Evolutionary conservation across 306 rosid genomes (phyloP), one percentile per base, ranked within the genome.

Genomic region (Rubus idaeus): DNA sequence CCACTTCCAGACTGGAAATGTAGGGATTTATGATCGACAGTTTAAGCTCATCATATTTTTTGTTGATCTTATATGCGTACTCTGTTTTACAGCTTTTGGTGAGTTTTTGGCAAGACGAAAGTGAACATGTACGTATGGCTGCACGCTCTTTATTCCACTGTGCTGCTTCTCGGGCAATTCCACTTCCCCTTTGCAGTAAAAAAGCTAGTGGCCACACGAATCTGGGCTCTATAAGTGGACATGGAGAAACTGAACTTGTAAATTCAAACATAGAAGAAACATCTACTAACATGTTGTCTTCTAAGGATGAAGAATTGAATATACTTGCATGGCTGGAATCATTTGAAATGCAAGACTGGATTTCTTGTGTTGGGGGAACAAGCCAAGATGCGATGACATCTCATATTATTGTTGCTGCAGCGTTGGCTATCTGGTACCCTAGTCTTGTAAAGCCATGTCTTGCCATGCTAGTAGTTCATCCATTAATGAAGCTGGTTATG

Each of bases 361-460:
- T 90, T 90, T 95, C 97, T 76, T 95, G 97, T 78, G 88, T 95
- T 71, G 97, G 98, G 55, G 98, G 98, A 81, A 92, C 91, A 55
- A 92, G 98, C 84, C 98, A 95, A 91, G 97, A 95, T 81, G 97
- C 96, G 46, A 92, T 95, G 96, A 84, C 97, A 69, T 92, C 97
- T 85, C 97, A 87, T 84, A 88, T 95, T 80, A 88, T 95, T 86
- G 93, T 95, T 84, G 98, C 98, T 70, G 96, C 92, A 45, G 96
- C 98, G 70, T 82, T 95, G 88, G 95, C 97, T 84, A 88, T 92
- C 79, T 95, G 98, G 98, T 95, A 95, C 66, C 98, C 97, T 66
- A 95, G 89, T 80, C 96, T 90, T 78, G 98, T 95, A 73, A 90
- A 92, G 82, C 88, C 87, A 71, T 82, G 83, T 78, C 86, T 95